These are phyloP conservation scores for Boletus sp. DNA, from an alignment of 768 basidiomycete species.

Conservation along the genomic window DNA sequence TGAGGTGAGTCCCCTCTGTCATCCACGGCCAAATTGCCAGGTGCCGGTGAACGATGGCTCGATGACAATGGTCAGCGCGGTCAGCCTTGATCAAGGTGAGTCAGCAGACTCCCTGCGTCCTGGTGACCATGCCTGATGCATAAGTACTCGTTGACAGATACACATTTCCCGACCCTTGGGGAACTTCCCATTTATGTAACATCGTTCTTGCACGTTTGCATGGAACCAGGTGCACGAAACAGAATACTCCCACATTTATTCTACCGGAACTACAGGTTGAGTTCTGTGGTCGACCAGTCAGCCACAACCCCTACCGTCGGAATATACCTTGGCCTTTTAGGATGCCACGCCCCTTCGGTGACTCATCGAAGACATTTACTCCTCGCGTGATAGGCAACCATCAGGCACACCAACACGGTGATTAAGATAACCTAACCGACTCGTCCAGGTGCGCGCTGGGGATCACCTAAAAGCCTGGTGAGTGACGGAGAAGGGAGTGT, in stretches of 20 bases:
- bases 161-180: not conserved
- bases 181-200: not conserved
- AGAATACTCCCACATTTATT: not conserved
- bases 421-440: no score
- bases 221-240: not conserved
- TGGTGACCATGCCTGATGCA: not conserved
- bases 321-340: not conserved
- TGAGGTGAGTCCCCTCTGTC: slow-evolving; percentile 12
- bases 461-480: not conserved
- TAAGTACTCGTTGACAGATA: not conserved
- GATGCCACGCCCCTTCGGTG: not conserved
- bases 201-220: not conserved
- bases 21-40: not conserved
- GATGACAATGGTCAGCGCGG: not conserved
- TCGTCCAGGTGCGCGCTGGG: not conserved
- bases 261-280: not conserved
- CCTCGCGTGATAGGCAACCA: not conserved
- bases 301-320: not conserved
- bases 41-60: not conserved
- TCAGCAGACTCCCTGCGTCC: slow-evolving; percentile 1
- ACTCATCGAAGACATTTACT: no score
- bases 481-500: not conserved
- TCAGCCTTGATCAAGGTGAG: slow-evolving; percentile 5
- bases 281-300: not conserved
- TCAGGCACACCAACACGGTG: not conserved